phyloP scores from a whole-genome alignment of 2,329 filamentous ascomycete species.

The Setomelanomma holmii region DNA sequence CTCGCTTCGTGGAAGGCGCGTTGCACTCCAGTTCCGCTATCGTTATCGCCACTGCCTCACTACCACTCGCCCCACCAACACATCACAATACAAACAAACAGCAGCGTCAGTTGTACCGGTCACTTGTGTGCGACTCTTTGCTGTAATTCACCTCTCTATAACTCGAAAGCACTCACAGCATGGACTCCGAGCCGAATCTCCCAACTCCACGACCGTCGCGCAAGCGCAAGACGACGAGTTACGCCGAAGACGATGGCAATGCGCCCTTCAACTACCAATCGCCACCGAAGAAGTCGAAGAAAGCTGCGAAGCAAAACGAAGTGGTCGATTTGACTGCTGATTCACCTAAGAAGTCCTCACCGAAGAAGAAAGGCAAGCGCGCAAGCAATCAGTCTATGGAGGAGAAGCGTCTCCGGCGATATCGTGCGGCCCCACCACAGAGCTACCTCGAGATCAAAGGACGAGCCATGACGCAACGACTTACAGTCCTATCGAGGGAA shows the following conservation, averaged over 20 bases:
- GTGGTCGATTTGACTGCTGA: slow-evolving; percentile 15
- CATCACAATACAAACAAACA: not conserved
- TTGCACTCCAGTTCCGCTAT: not conserved
- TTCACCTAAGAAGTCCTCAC: slow-evolving; percentile 15
- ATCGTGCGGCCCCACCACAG: slow-evolving; percentile 51
- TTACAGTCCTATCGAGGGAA: slow-evolving; percentile 64
- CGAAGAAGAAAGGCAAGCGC: slow-evolving; percentile 26
- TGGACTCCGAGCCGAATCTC: slow-evolving; percentile 1
- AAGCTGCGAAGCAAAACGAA: slow-evolving; percentile 6
- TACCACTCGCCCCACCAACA: not conserved
- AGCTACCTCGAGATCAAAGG: slow-evolving; percentile 56
- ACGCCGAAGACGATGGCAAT: slow-evolving; percentile 14
- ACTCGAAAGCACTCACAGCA: not conserved
- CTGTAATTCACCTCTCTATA: too few species aligned
- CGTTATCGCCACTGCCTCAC: slow-evolving; percentile 1
- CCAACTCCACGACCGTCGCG: slow-evolving; percentile 10
- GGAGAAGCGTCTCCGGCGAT: slow-evolving; percentile 43
- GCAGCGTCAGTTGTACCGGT: not conserved
- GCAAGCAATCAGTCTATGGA: slow-evolving; percentile 17
- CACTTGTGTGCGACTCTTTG: too few species aligned
- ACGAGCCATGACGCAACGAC: slow-evolving; percentile 60
- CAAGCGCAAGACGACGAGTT: slow-evolving; percentile 31
- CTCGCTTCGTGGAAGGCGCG: not conserved
- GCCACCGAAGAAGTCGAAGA: slow-evolving; percentile 12
- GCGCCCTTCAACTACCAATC: slow-evolving; percentile 1